Percentiles rank a stretch among this genome's conserved stretches.
Conservation (phyloP, 371 early-diverging fungal species). For the Thermomucor indicae-seudaticae region DNA sequence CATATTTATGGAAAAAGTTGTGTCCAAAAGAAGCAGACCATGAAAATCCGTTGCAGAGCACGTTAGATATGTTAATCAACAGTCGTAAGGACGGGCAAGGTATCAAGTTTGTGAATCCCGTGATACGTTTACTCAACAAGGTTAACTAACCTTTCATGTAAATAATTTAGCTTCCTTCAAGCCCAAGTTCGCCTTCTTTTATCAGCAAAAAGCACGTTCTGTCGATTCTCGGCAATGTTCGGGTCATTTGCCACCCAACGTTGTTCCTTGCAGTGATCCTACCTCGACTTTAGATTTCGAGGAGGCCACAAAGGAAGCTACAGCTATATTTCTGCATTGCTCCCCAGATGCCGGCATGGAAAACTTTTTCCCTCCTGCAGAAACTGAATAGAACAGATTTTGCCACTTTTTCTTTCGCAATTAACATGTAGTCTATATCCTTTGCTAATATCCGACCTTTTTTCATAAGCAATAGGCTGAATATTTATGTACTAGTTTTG, state of each 20-base stretch:
- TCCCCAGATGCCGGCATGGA: too few species aligned
- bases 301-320: constrained; percentile 45
- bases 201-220: constrained; percentile 40
- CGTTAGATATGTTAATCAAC: constrained; percentile 17
- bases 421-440: too few species aligned
- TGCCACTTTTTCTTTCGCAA: too few species aligned
- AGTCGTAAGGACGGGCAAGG: constrained; percentile 5
- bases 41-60: constrained; percentile 18
- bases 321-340: constrained; percentile 41
- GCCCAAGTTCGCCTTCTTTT: constrained; percentile 32
- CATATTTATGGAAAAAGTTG: constrained; percentile 27
- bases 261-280: constrained; percentile 41
- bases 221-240: constrained; percentile 17
- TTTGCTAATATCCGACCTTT: too few species aligned
- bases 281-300: constrained; percentile 46
- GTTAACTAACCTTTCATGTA: constrained; percentile 7
- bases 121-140: constrained; percentile 12
- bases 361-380: too few species aligned
- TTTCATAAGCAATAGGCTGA: too few species aligned
- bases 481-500: constrained; percentile 3
- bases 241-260: constrained; percentile 37
- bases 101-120: constrained; percentile 14
- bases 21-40: constrained; percentile 22
- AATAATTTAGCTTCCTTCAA: too few species aligned
- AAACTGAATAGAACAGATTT: too few species aligned